Evolutionary conservation across 805 yeast genomes (phyloP).

Genomic region (Wickerhamiella dianesei): DNA sequence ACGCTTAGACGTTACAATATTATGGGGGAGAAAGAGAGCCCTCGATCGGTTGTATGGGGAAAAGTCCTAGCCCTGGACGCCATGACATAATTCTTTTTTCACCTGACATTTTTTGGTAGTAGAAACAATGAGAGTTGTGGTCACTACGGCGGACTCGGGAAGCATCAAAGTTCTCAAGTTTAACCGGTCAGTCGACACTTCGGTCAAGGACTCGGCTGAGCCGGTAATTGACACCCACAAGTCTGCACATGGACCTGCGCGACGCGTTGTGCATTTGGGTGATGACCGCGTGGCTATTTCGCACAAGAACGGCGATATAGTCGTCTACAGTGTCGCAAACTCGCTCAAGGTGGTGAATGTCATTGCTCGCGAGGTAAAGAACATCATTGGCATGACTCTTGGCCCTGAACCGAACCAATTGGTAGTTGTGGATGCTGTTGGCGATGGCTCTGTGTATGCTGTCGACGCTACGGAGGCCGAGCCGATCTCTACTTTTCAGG

Average conservation of each 20-base stretch:
- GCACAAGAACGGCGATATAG: slow-evolving; percentile 19
- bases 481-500: background rate
- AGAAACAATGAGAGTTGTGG: slow-evolving; percentile 34
- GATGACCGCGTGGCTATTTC: slow-evolving; percentile 16
- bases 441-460: slow-evolving; percentile 21
- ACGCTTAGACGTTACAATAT: no score
- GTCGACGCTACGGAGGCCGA: slow-evolving; percentile 16
- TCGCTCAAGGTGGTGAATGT: slow-evolving; percentile 12
- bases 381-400: slow-evolving; percentile 4
- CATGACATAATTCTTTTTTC: background rate
- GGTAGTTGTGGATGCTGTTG: slow-evolving; percentile 25
- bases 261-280: slow-evolving; percentile 7
- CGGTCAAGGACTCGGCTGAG: slow-evolving; percentile 49
- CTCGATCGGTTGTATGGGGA: no score
- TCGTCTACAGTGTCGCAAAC: slow-evolving; percentile 13
- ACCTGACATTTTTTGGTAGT: background rate
- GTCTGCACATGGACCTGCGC: slow-evolving; percentile 21
- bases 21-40: no score
- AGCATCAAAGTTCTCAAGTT: slow-evolving; percentile 46
- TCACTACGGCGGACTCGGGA: slow-evolving; percentile 41
- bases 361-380: background rate
- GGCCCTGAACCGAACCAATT: slow-evolving; percentile 6
- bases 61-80: background rate
- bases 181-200: slow-evolving; percentile 47
- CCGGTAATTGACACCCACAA: slow-evolving; percentile 37